phyloP scores from a whole-genome alignment of 495 filamentous ascomycete genomes.

The Aspergillus haitiensis region DNA sequence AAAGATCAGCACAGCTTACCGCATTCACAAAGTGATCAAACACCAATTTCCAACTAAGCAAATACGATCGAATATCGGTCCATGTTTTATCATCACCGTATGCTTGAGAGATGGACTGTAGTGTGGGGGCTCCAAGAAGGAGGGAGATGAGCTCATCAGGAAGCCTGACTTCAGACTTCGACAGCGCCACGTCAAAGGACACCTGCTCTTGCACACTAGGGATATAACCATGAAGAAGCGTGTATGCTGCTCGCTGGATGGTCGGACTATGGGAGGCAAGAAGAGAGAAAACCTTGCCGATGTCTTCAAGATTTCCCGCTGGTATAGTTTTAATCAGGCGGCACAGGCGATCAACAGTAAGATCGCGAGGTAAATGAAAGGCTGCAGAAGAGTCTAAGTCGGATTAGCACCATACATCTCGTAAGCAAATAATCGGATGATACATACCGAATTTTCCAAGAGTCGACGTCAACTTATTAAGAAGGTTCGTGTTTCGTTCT shows the following conservation, averaged over 20 bases:
- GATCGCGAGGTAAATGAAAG: conserved; percentile 62
- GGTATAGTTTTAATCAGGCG: conserved; percentile 63
- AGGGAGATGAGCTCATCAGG: conserved; percentile 71
- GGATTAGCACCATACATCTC: conserved; percentile 18
- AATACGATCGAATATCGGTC: conserved; percentile 63
- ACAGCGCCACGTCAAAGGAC: conserved; percentile 76
- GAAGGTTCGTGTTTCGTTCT: conserved; percentile 48
- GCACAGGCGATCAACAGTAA: conserved; percentile 67
- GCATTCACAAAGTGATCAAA: conserved; percentile 83
- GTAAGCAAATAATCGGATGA: background rate
- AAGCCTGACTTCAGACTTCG: conserved; percentile 65
- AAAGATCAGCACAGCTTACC: conserved; percentile 39
- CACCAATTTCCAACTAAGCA: conserved; percentile 88
- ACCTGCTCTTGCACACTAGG: conserved; percentile 76
- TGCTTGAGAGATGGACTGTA: conserved; percentile 50
- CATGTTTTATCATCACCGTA: conserved; percentile 42
- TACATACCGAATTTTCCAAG: conserved; percentile 45
- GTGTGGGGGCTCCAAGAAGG: conserved; percentile 52
- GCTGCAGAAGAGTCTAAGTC: conserved; percentile 47
- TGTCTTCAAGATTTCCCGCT: conserved; percentile 52
- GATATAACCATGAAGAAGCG: conserved; percentile 74
- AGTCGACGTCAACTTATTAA: conserved; percentile 56
- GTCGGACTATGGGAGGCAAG: conserved; percentile 71
- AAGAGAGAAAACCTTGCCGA: conserved; percentile 65
- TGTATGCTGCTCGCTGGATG: conserved; percentile 79